Evolutionary conservation across 2,329 filamentous ascomycete species (phyloP), one percentile per base, ranked within the genome.

Genomic region (Fusarium proliferatum): DNA sequence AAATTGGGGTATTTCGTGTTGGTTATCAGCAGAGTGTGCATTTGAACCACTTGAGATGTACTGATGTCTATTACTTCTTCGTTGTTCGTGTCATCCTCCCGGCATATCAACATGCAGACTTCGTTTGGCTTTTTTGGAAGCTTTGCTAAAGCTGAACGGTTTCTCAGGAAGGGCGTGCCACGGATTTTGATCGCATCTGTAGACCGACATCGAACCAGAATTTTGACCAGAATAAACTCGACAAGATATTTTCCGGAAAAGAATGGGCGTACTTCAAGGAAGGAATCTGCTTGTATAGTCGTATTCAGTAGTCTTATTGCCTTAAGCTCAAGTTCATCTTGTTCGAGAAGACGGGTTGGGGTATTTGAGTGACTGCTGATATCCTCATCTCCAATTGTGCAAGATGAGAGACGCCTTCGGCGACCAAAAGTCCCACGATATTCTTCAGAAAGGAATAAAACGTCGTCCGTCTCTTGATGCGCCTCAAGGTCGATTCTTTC

Each of bases 21-120:
- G 0, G 91, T 93, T 5, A 86, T 80, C 1, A 84, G 76, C 0
- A 93, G 79, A 0, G 77, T 77, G 1, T 88, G 81, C 11, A 84
- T 79, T 3, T 79, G 69, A 4, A 82, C 74, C 0, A 91, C 81
- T 0, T 82, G 67, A 0, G 72, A 56, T 0, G 86, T 62, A 0
- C 79, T 48, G 1, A 91, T 76, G 5, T 89, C 86, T 0, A 87
- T 73, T 0, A 84, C 64, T 0, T 82, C 78, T 2, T 83, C 59
- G 1, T 77, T 59, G 0, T 71, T 39, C 6, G 81, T 69, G 1
- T 70, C 65, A 0, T 80, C 62, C 10, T 84, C 80, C 6, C 84
- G 69, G 7, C 80, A 77, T 2, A 78, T 56, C 7, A 88, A 63
- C 71, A 81, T 80, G 51, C 81, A 85, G 7, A 87, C 72, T 56